Conservation (phyloP, 495 filamentous ascomycete genomes). For the Hyaloscypha finlandica region DNA sequence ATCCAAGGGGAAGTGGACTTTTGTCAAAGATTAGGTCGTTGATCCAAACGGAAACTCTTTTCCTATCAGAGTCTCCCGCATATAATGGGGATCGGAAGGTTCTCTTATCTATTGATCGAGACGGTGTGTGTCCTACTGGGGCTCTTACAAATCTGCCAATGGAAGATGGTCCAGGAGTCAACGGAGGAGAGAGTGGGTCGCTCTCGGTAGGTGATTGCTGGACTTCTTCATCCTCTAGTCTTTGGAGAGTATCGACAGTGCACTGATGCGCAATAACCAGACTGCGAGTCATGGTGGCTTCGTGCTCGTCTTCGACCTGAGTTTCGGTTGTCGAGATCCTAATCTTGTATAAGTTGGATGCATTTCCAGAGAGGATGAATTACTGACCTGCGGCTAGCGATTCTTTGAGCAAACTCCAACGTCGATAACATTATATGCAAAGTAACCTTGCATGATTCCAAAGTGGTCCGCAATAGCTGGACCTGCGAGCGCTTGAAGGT, state of each 20-base stretch:
- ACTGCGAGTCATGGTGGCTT: conserved; percentile 12
- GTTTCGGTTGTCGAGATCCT: conserved; percentile 20
- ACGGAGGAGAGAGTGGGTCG: neutral
- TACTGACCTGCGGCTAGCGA: conserved; percentile 20
- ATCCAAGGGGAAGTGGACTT: conserved; percentile 10
- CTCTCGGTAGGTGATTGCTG: conserved; percentile 1
- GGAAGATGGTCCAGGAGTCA: neutral
- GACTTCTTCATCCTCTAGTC: conserved; percentile 9
- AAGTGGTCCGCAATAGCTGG: conserved; percentile 9
- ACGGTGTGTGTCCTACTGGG: too few species aligned
- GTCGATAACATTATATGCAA: conserved; percentile 23
- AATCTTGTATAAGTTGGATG: neutral
- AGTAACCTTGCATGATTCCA: conserved; percentile 20
- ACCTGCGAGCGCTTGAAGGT: conserved; percentile 23
- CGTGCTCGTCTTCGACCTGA: conserved; percentile 12
- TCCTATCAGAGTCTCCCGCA: neutral
- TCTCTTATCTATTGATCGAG: neutral
- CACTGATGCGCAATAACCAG: conserved; percentile 21
- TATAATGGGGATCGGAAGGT: neutral
- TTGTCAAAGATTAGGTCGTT: conserved; percentile 14
- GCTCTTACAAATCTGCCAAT: neutral
- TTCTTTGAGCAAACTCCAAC: conserved; percentile 20
- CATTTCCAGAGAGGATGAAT: neutral
- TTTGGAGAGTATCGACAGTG: conserved; percentile 11
- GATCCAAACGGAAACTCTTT: conserved; percentile 17